Evolutionary conservation across 176 grass and related monocot genomes (phyloP).

Genomic region (Elymus sibiricus): DNA sequence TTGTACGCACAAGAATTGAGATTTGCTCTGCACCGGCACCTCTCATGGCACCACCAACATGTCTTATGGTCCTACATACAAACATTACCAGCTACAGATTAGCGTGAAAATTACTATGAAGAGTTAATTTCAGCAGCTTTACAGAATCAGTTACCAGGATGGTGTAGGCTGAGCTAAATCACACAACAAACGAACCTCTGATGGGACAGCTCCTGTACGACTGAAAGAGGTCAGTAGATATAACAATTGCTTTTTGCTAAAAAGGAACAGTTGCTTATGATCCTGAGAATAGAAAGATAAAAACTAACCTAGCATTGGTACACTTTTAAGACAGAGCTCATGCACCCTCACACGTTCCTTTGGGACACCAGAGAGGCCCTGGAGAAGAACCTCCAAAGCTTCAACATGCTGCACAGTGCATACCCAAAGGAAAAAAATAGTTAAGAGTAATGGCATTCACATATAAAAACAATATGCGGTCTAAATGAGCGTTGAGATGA

Average conservation of each 20-base stretch:
- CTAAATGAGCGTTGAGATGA: not conserved
- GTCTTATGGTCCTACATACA: slow-evolving; percentile 60
- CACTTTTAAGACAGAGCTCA: slow-evolving; percentile 89
- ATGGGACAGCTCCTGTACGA: slow-evolving; percentile 57
- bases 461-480: slow-evolving; percentile 2
- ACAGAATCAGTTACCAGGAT: slow-evolving; percentile 53
- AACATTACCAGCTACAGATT: not conserved
- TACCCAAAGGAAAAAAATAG: not conserved
- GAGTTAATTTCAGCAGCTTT: not conserved
- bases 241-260: slow-evolving; percentile 13
- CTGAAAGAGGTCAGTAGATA: slow-evolving; percentile 12
- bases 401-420: slow-evolving; percentile 76
- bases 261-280: slow-evolving; percentile 11
- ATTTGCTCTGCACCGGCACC: slow-evolving; percentile 87
- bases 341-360: slow-evolving; percentile 86
- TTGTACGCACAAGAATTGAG: slow-evolving; percentile 67
- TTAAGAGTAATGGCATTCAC: not conserved
- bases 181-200: slow-evolving; percentile 73
- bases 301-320: slow-evolving; percentile 64
- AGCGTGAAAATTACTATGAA: not conserved
- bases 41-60: slow-evolving; percentile 86
- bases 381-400: slow-evolving; percentile 83
- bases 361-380: slow-evolving; percentile 77
- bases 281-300: not conserved
- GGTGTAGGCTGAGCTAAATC: slow-evolving; percentile 78